Evolutionary conservation across 225 moss, liverwort and hornwort species (phyloP), one percentile per base, ranked within the genome.

Genomic region (Pleurozium schreberi): DNA sequence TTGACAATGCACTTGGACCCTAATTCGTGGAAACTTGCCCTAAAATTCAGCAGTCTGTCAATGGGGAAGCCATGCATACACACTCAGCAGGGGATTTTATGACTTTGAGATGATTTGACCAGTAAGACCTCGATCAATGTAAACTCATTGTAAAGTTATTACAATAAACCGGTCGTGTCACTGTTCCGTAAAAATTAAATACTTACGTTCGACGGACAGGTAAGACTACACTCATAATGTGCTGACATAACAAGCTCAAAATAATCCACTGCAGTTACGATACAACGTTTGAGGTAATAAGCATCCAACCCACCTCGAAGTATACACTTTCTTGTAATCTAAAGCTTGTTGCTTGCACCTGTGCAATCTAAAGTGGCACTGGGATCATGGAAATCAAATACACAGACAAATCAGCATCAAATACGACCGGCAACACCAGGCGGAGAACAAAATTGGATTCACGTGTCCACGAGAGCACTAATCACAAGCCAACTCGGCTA

Each of bases 381-480:
- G 17, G 9, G 33, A 42, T 23, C 22, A 22, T 58, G 33, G 58
- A 55, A 58, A 58, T 73, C 34, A 45, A 40, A 13, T 52, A 74
- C 47, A 85, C 45, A 27, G 49, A 59, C 18, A 61, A 60, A 18
- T 27, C 63, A 40, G 76, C n/a, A 63, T 22, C 78, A 55, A 42
- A 43, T 31, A 52, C 78, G 31, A 65, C 58, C 47, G 85, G 71
- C 50, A 76, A 38, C 36, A 67, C 38, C 50, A 75, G 53, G 45
- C 45, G 83, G 64, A 82, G 92, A 90, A 92, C 92, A 92, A 92
- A 90, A 88, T 83, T 90, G 92, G 57, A 85, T 92, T 92, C 85
- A 88, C 58, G 71, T 31, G 88, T 78, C 82, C 81, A 76, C 75
- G 9, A 67, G 55, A 85, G 76, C 68, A 76, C 84, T 65, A 11